Evolutionary conservation across 108 stramenopile species (phyloP).

Genomic region (Conticribra guillardii): DNA sequence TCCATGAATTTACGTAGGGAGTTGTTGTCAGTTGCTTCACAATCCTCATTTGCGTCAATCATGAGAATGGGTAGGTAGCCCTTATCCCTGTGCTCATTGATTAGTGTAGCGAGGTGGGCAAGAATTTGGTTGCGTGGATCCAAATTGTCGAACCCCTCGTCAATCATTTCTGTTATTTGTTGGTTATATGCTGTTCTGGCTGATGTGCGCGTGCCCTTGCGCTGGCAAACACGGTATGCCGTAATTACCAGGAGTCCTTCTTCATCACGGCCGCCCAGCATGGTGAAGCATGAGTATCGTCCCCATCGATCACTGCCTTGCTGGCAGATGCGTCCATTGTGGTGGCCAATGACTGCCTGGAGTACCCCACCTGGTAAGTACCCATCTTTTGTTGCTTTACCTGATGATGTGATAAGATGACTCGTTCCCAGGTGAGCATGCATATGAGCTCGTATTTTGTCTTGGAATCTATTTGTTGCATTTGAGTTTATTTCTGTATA

Average conservation of each 20-base stretch:
- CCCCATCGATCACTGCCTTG: conserved; percentile 17
- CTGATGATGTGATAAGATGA: no score
- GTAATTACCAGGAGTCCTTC: conserved; percentile 6
- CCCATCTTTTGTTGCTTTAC: no score
- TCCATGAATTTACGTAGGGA: no score
- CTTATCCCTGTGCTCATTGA: background rate
- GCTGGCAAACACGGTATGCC: conserved; percentile 5
- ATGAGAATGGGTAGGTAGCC: conserved; percentile 2
- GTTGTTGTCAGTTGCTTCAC: no score
- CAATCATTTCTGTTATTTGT: background rate
- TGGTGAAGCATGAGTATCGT: background rate
- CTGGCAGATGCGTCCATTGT: no score
- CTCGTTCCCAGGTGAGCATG: no score
- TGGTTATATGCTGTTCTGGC: conserved; percentile 1
- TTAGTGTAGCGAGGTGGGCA: background rate
- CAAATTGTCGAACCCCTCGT: background rate
- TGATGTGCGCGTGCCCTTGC: background rate
- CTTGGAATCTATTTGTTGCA: no score
- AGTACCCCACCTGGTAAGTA: no score
- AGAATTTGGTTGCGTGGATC: conserved; percentile 1
- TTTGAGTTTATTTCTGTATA: no score
- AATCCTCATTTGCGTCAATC: conserved; percentile 13
- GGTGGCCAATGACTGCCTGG: no score
- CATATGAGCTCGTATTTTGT: no score
- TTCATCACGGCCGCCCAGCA: conserved; percentile 7